Percentiles rank a stretch among this genome's conserved stretches.
Evolutionary conservation across 2,329 filamentous ascomycete genomes (phyloP).

Genomic region (Ceratocystiopsis sp.): DNA sequence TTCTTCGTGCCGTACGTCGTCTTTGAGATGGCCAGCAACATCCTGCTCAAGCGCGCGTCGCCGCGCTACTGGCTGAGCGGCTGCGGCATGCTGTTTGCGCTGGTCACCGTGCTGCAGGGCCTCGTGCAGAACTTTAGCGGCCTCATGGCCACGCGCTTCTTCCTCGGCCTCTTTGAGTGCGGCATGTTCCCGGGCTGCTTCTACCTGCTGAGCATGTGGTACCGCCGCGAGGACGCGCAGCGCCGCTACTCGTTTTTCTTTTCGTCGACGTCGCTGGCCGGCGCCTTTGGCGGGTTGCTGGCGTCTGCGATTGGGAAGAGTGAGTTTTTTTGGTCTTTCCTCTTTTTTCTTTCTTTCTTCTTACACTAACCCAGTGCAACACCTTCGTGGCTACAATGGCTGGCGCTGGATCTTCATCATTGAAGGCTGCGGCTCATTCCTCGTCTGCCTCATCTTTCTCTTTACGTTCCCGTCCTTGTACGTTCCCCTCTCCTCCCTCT

Average conservation of each 20-base stretch:
- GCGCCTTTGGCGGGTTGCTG: slow-evolving; percentile 72
- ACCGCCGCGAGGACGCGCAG: slow-evolving; percentile 72
- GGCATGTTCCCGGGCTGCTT: slow-evolving; percentile 63
- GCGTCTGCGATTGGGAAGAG: slow-evolving; percentile 76
- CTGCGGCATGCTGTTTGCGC: slow-evolving; percentile 56
- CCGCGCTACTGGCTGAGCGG: slow-evolving; percentile 59
- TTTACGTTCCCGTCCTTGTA: slow-evolving; percentile 56
- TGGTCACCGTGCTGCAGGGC: slow-evolving; percentile 16
- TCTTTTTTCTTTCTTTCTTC: not conserved
- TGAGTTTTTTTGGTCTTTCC: slow-evolving; percentile 9
- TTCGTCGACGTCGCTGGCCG: slow-evolving; percentile 59
- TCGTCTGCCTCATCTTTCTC: slow-evolving; percentile 44
- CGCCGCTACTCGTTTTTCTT: slow-evolving; percentile 93
- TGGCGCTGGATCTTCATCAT: slow-evolving; percentile 80
- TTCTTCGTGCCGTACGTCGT: slow-evolving; percentile 69
- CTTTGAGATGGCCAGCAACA: slow-evolving; percentile 56
- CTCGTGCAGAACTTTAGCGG: slow-evolving; percentile 16
- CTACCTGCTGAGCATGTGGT: slow-evolving; percentile 78
- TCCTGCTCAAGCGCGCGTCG: slow-evolving; percentile 49
- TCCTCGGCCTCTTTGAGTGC: slow-evolving; percentile 26
- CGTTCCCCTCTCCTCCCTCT: slow-evolving; percentile 5
- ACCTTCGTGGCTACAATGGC: slow-evolving; percentile 45
- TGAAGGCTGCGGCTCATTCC: slow-evolving; percentile 48
- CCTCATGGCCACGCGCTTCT: slow-evolving; percentile 20
- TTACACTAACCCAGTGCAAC: slow-evolving; percentile 34